Base-by-base conservation (phyloP, 129 eudicot species). In the Silybum marianum region DNA sequence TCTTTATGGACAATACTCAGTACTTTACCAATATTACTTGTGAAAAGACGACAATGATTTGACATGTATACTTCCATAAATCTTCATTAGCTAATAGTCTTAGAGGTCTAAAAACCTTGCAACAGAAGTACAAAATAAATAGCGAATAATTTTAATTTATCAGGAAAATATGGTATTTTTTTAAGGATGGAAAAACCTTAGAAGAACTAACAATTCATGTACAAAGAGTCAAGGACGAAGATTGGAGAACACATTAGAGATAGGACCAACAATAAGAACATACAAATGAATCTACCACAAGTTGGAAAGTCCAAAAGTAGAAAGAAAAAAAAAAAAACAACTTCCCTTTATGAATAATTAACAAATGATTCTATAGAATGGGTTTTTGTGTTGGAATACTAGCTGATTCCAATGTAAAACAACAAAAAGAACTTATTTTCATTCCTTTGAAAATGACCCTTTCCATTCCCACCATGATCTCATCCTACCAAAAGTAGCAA, bases 401-500 rank as follows among this genome's bases (percentile, higher is more conserved):
- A 0, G 4, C 58, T 11, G 5, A 46, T 46, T 46, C 58, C 18
- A 46, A 46, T 46, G 4, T 13, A 0, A 4, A 32, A 32, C 65
- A 16, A 54, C 21, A 58, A 58, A 58, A 58, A 58, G 0, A 38
- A 58, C 23, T 58, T 18, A 58, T 58, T 58, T 58, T 58, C n/a
- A 22, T 5, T 58, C 9, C 66, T 58, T 58, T 58, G 66, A 58
- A 58, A 58, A 58, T 18, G 66, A 58, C 66, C 66, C 2, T 58
- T 58, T 58, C 66, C 66, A 58, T n/a, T 58, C 23, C 66, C 66
- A 58, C 23, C 23, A 58, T 58, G 66, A 58, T 18, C n/a, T 58
- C 66, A 51, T 19, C 66, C 24, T 58, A 58, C 66, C 66, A 58
- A 58, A 58, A 58, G 66, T 58, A 58, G 66, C 66, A 58, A n/a